phyloP scores from a whole-genome alignment of 2,329 filamentous ascomycete species.

The Aspergillus fischeri region DNA sequence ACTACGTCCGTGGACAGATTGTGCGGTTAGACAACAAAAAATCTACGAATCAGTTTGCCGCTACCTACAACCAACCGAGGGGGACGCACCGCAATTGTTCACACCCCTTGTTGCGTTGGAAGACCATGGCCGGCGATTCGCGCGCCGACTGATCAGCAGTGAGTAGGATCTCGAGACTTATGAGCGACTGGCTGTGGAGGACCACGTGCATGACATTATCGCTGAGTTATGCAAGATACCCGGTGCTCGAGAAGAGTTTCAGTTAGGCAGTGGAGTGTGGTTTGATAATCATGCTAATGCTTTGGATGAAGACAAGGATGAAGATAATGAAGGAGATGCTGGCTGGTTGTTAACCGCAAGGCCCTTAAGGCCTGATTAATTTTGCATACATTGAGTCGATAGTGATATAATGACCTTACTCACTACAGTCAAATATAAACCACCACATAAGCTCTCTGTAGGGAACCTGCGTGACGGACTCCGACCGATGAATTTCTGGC shows the following conservation, averaged over 20 bases:
- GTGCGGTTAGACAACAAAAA: slow-evolving; percentile 4
- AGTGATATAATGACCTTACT: background rate
- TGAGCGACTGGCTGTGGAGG: slow-evolving; percentile 25
- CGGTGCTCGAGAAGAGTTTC: slow-evolving; percentile 20
- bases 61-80: slow-evolving; percentile 5
- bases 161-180: slow-evolving; percentile 28
- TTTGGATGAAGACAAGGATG: slow-evolving; percentile 10
- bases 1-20: slow-evolving; percentile 8
- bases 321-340: background rate
- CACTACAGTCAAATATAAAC: slow-evolving; percentile 3
- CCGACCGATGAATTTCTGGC: slow-evolving; percentile 8
- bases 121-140: slow-evolving; percentile 16
- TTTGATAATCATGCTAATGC: slow-evolving; percentile 18
- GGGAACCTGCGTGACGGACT: slow-evolving; percentile 5
- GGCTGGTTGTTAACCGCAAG: background rate
- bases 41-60: slow-evolving; percentile 10
- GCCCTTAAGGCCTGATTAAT: slow-evolving; percentile 10
- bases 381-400: slow-evolving; percentile 11
- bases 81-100: slow-evolving; percentile 6
- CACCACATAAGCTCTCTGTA: slow-evolving; percentile 4
- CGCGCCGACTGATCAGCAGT: slow-evolving; percentile 19
- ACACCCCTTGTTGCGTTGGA: slow-evolving; percentile 10
- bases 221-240: slow-evolving; percentile 23
- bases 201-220: slow-evolving; percentile 24
- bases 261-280: slow-evolving; percentile 15